Conservation (phyloP, 768 basidiomycete genomes). For the Basidioascus undulatus region DNA sequence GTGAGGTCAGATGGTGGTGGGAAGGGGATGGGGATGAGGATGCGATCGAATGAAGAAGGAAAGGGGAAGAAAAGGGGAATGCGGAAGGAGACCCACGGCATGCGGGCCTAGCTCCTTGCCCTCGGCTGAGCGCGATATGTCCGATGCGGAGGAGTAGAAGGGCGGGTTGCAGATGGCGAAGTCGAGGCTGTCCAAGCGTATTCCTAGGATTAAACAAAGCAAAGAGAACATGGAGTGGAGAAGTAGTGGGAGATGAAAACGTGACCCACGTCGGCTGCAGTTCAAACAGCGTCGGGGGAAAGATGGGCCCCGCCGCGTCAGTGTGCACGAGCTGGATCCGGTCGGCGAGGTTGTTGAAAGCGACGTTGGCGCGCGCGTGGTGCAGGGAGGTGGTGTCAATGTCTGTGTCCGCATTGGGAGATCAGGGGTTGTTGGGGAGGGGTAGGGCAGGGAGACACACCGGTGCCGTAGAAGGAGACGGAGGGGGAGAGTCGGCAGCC, state of each 20-base stretch:
- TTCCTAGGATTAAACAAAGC: not conserved
- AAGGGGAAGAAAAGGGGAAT: not conserved
- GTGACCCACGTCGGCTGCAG: not conserved
- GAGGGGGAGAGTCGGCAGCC: conserved; percentile 28
- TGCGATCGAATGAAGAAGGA: not conserved
- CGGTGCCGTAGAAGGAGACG: conserved; percentile 47
- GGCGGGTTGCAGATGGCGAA: conserved; percentile 95
- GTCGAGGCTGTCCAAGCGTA: conserved; percentile 25
- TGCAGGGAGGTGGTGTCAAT: conserved; percentile 38
- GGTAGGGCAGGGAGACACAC: conserved; percentile 19
- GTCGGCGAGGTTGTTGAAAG: conserved; percentile 28
- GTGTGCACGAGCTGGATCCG: conserved; percentile 27
- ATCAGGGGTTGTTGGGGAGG: not conserved
- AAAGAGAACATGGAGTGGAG: not conserved
- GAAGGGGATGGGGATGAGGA: not conserved
- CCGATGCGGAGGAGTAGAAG: conserved; percentile 57
- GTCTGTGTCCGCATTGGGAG: conserved; percentile 25
- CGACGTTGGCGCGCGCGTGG: conserved; percentile 34
- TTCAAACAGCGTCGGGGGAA: conserved; percentile 22
- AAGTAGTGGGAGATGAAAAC: not conserved
- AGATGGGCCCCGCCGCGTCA: conserved; percentile 21
- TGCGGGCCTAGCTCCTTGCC: conserved; percentile 41
- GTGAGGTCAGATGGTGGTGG: not conserved
- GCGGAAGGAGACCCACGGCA: conserved; percentile 28
- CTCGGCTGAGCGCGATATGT: conserved; percentile 33